phyloP scores from a whole-genome alignment of 2,329 filamentous ascomycete species.

The Ophiognomonia clavigignenti-juglandacearum region DNA sequence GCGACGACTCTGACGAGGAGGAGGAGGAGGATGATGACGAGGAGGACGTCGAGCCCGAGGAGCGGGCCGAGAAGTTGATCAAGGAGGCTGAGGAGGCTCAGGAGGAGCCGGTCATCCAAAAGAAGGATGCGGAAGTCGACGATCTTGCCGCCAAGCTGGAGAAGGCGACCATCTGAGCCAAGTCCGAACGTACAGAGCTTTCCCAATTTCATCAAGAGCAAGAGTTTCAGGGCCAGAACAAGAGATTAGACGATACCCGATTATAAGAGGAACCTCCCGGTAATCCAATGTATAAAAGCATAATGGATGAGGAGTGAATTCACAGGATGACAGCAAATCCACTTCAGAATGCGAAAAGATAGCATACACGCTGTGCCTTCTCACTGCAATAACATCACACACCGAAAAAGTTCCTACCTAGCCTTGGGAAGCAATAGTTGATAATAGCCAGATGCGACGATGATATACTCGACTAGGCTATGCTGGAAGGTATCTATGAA shows the following conservation, averaged over 20 bases:
- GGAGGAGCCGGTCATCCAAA: constrained; percentile 65
- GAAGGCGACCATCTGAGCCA: constrained; percentile 60
- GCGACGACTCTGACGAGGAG: constrained; percentile 66
- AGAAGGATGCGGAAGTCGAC: constrained; percentile 75
- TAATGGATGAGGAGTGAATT: no score
- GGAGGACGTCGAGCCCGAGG: constrained; percentile 50
- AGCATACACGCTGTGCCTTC: no score
- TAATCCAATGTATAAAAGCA: background rate
- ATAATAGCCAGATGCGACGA: no score
- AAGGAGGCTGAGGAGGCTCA: constrained; percentile 69
- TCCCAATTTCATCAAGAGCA: constrained; percentile 12
- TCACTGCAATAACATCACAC: no score
- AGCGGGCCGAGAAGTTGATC: constrained; percentile 63
- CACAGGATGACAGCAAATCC: no score
- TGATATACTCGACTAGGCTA: no score
- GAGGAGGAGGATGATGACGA: constrained; percentile 65
- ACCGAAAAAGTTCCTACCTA: no score
- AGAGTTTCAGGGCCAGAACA: constrained; percentile 13
- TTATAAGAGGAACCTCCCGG: constrained; percentile 15
- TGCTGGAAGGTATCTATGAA: no score
- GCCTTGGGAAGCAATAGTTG: no score
- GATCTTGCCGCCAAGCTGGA: constrained; percentile 69
- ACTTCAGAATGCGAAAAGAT: no score
- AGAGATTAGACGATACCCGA: constrained; percentile 18
- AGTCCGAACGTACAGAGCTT: background rate